A percentile compares a stretch with the other conserved stretches of the same genome.
Evolutionary conservation across 2,329 filamentous ascomycete genomes (phyloP).

Genomic region (Alternaria novae-zelandiae): DNA sequence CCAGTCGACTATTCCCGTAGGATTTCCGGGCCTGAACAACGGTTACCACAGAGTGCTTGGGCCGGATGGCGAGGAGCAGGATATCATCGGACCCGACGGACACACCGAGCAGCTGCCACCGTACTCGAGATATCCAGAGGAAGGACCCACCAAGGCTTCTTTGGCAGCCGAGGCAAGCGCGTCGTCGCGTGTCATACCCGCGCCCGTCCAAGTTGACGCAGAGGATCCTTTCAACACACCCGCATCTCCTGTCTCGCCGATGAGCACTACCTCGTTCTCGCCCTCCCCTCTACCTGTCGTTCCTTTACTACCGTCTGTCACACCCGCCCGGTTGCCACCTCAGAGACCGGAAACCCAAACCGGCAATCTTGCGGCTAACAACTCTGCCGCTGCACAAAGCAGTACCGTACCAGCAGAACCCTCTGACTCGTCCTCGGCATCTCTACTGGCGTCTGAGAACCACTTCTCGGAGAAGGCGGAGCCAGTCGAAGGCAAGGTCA

Average conservation of each 20-base stretch:
- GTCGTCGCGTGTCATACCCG: constrained; percentile 37
- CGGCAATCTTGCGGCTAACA: constrained; percentile 25
- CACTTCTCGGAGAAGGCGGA: constrained; percentile 39
- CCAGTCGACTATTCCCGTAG: constrained; percentile 65
- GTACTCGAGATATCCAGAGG: constrained; percentile 87
- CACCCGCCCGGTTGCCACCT: constrained; percentile 37
- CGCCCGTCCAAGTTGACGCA: constrained; percentile 25
- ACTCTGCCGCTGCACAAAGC: constrained; percentile 15
- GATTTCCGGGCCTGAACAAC: constrained; percentile 72
- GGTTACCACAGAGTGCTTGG: constrained; percentile 76
- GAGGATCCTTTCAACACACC: constrained; percentile 38
- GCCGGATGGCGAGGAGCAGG: constrained; percentile 84
- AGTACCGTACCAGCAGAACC: constrained; percentile 31
- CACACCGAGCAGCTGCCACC: constrained; percentile 91
- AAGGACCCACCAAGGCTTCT: constrained; percentile 65
- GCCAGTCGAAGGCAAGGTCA: constrained; percentile 23
- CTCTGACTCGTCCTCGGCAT: constrained; percentile 37
- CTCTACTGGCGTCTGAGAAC: constrained; percentile 31
- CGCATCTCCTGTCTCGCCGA: constrained; percentile 30
- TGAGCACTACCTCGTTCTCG: constrained; percentile 26
- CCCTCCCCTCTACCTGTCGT: constrained; percentile 24
- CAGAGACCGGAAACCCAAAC: constrained; percentile 43
- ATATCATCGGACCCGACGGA: constrained; percentile 85
- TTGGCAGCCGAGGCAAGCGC: constrained; percentile 46
- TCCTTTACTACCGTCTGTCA: constrained; percentile 30